phyloP scores from a whole-genome alignment of 768 basidiomycete genomes.

The Amanita rubescens region DNA sequence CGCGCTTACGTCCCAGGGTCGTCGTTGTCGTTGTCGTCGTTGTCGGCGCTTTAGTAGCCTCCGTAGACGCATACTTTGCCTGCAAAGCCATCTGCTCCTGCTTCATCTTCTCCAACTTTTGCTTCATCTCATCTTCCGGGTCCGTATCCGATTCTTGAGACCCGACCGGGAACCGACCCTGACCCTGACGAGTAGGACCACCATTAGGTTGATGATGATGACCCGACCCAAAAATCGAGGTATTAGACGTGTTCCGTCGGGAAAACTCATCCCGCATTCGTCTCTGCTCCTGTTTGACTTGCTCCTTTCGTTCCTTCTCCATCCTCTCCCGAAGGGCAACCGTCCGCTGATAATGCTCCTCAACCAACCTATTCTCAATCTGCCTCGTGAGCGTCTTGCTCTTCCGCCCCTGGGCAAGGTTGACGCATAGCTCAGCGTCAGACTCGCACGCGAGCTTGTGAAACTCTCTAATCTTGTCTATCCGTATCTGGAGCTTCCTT shows the following conservation, averaged over 20 bases:
- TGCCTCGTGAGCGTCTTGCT: slow-evolving; percentile 23
- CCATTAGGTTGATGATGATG: not conserved
- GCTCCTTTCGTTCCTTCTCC: slow-evolving; percentile 39
- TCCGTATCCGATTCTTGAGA: slow-evolving; percentile 2
- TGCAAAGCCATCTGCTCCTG: slow-evolving; percentile 6
- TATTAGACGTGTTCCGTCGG: slow-evolving; percentile 9
- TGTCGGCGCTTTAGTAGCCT: not conserved
- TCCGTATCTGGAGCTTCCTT: slow-evolving; percentile 38
- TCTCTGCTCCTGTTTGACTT: slow-evolving; percentile 32
- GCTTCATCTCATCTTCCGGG: slow-evolving; percentile 1
- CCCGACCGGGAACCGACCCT: not conserved
- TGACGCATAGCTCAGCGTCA: slow-evolving; percentile 33
- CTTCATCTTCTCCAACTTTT: slow-evolving; percentile 1
- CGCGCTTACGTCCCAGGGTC: not conserved
- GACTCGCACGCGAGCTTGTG: slow-evolving; percentile 36
- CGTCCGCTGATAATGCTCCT: slow-evolving; percentile 33
- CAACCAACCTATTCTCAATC: slow-evolving; percentile 24
- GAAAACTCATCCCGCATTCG: slow-evolving; percentile 26
- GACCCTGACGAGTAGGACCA: not conserved
- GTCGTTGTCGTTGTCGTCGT: too few species aligned
- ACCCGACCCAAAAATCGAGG: not conserved
- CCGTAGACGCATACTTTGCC: slow-evolving; percentile 1
- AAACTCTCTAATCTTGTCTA: slow-evolving; percentile 44
- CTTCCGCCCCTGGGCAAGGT: slow-evolving; percentile 29
- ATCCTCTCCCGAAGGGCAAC: slow-evolving; percentile 34